Base-by-base conservation (phyloP, 768 basidiomycete genomes). In the Wakefieldia striispora region DNA sequence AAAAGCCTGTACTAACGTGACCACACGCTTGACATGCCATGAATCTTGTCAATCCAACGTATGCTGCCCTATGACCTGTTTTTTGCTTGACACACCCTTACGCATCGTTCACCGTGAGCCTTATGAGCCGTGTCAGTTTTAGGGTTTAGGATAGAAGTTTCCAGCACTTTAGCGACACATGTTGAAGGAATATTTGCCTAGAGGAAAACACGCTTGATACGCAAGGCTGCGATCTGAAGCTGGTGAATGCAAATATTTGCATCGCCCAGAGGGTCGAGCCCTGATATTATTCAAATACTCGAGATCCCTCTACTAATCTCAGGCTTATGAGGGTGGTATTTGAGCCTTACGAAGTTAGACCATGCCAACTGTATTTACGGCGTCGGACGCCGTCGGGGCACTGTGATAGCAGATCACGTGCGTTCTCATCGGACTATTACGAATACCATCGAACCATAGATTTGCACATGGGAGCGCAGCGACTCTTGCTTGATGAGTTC, bases 401-500 rank as follows among this genome's bases (percentile, higher is more conserved):
- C 24, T 24, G 4, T 29, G 33, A 33, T 33, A 14, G 14, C 16
- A 43, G 27, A 36, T 65, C 63, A 56, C 61, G 60, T 62, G 59
- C 3, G 1, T 33, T 40, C 46, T 23, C 42, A 38, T 21, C 14
- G 33, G 29, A 27, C 9, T 27, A 27, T 27, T 27, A 27, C n/a
- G n/a, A n/a, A n/a, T n/a, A n/a, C 27, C 27, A 7, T 27, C 6
- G 9, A 27, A 6, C 27, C 29, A 13, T 26, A 26, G 29, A 29
- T 29, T 29, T 11, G 10, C 12, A 33, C 33, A 14, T 16, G 16
- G 33, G 14, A 1, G 29, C 12, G 3, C 12, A 29, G 29, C 13
- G 1, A 29, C 29, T n/a, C 19, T 50, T 12, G 14, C 42, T 50
- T 46, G 26, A 78, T 77, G 76, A 74, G 56, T 57, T 62, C 73